A percentile compares a stretch with the other conserved stretches of the same genome.
These are phyloP conservation scores for Colletotrichum lindemuthianum DNA, from an alignment of 2,329 filamentous ascomycete species.

Conservation along the genomic window DNA sequence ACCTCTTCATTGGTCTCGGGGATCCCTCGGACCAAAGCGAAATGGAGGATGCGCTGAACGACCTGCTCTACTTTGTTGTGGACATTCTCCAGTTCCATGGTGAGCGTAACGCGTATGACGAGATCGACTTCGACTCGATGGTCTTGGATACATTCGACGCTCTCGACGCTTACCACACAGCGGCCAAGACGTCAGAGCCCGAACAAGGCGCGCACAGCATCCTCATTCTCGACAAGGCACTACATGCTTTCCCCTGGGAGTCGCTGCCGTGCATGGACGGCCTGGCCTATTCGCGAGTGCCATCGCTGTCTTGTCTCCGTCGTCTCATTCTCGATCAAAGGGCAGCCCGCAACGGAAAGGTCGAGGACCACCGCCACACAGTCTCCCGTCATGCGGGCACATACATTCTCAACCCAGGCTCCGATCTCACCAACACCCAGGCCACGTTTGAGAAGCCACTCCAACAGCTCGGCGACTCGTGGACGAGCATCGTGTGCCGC, in stretches of 20 bases:
- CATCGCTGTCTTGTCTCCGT: conserved; percentile 84
- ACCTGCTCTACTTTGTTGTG: conserved; percentile 94
- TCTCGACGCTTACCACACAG: conserved; percentile 78
- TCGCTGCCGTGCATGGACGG: conserved; percentile 86
- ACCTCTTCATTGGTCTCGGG: conserved; percentile 88
- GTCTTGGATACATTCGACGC: conserved; percentile 89
- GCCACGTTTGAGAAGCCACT: conserved; percentile 76
- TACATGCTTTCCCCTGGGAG: conserved; percentile 96
- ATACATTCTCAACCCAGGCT: conserved; percentile 90
- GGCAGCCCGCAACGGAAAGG: conserved; percentile 15
- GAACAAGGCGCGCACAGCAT: conserved; percentile 75
- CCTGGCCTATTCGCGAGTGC: conserved; percentile 84
- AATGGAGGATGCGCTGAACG: conserved; percentile 88
- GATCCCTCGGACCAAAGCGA: conserved; percentile 75
- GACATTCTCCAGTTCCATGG: conserved; percentile 97
- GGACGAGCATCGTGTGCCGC: conserved; percentile 75
- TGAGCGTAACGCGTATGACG: conserved; percentile 95
- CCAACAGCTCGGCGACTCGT: conserved; percentile 71
- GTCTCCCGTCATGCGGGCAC: conserved; percentile 67
- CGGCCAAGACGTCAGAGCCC: conserved; percentile 52
- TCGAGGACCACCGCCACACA: conserved; percentile 50
- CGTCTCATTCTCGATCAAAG: conserved; percentile 72
- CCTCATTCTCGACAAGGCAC: conserved; percentile 87
- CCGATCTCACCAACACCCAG: conserved; percentile 85
- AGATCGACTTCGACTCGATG: conserved; percentile 95